Conservation (phyloP, 805 yeast species). For the Kockiozyma suomiensis region DNA sequence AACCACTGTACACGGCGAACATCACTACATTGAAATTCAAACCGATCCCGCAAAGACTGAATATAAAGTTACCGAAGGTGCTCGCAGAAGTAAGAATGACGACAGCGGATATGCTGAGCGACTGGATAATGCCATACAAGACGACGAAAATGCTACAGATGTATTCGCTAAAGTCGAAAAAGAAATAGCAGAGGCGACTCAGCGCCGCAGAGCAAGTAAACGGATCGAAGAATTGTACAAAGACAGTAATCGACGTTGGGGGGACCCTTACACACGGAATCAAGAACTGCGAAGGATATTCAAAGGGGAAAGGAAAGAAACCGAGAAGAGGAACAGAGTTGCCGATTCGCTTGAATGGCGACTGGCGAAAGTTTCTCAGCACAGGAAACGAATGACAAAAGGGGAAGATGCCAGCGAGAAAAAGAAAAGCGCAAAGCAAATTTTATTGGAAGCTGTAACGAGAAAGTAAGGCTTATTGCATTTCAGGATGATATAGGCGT, state of each 20-base stretch:
- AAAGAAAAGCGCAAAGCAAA: not conserved
- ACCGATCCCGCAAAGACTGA: constrained; percentile 42
- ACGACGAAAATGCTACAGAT: constrained; percentile 13
- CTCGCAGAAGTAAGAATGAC: constrained; percentile 26
- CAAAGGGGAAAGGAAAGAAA: constrained; percentile 23
- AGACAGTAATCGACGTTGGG: constrained; percentile 34
- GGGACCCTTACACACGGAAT: constrained; percentile 37
- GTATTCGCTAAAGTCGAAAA: constrained; percentile 35
- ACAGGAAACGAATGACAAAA: constrained; percentile 27
- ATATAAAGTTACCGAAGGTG: constrained; percentile 38
- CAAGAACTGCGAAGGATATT: constrained; percentile 36
- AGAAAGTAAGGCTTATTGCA: not conserved
- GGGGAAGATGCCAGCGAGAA: not conserved
- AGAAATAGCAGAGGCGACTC: constrained; percentile 7
- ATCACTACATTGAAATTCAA: constrained; percentile 35
- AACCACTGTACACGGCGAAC: not conserved
- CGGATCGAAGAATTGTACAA: constrained; percentile 30
- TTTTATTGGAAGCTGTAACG: constrained; percentile 1
- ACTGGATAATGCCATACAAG: not conserved
- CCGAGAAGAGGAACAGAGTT: constrained; percentile 16
- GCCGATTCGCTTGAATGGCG: constrained; percentile 28
- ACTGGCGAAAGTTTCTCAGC: constrained; percentile 24
- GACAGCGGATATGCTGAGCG: constrained; percentile 16
- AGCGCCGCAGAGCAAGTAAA: constrained; percentile 14
- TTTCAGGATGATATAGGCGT: not conserved